A percentile compares a stretch with the other conserved stretches of the same genome.
Conservation (phyloP, 495 filamentous ascomycete species). For the Hypoxylon intermedium region DNA sequence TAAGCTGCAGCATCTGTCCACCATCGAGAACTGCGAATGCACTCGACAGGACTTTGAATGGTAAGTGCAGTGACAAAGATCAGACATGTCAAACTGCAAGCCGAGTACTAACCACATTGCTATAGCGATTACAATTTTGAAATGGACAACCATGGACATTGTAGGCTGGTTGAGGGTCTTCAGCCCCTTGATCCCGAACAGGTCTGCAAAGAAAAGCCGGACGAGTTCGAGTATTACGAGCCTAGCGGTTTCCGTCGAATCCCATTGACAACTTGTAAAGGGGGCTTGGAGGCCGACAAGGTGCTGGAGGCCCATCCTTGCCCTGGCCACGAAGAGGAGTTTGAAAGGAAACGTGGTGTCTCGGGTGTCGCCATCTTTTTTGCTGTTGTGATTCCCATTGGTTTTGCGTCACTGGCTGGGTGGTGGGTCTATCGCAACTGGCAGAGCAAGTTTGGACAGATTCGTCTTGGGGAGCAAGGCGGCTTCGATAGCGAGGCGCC, state of each 20-base stretch:
- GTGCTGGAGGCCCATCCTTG: constrained; percentile 65
- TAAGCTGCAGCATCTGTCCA: constrained; percentile 70
- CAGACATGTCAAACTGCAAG: background rate
- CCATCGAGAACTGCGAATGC: constrained; percentile 78
- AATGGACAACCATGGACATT: constrained; percentile 74
- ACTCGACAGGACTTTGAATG: constrained; percentile 90
- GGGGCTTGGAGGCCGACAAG: constrained; percentile 74
- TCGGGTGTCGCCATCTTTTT: constrained; percentile 84
- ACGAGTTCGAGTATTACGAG: constrained; percentile 74
- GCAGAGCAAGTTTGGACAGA: constrained; percentile 89
- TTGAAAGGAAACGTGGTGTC: constrained; percentile 71
- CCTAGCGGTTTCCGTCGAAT: constrained; percentile 91
- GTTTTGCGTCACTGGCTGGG: constrained; percentile 70
- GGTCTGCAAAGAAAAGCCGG: constrained; percentile 71
- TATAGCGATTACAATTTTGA: constrained; percentile 93
- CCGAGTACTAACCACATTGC: constrained; percentile 10
- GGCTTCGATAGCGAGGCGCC: constrained; percentile 68
- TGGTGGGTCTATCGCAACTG: constrained; percentile 88
- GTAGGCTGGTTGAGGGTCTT: constrained; percentile 74
- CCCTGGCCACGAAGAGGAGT: constrained; percentile 78
- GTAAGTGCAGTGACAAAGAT: constrained; percentile 55
- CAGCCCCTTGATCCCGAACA: constrained; percentile 66
- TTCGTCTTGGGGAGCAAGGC: constrained; percentile 75
- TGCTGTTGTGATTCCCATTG: constrained; percentile 75
- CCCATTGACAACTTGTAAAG: constrained; percentile 82